Evolutionary conservation across 2,329 filamentous ascomycete species (phyloP), one percentile per base, ranked within the genome.

Genomic region (Diaporthe aspalathi): DNA sequence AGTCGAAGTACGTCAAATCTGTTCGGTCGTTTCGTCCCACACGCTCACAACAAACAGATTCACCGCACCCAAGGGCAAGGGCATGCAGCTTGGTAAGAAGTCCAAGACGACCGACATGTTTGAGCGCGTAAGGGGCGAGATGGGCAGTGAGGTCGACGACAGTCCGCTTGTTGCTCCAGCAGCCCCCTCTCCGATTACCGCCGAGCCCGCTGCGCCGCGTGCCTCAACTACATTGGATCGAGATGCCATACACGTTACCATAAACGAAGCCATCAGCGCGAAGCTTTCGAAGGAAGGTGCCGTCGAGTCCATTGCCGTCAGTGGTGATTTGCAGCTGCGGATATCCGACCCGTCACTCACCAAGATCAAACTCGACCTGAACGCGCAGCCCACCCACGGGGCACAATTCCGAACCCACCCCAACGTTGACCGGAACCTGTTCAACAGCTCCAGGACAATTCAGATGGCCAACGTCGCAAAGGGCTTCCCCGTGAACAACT

Each of bases 1-100:
- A 97, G 85, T 85, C 91, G 84, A 97, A 96, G 89, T 93, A 86
- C 74, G 90, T 79, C 14, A 12, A 38, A 16, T 35, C 43, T 11
- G 53, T 57, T 38, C 38, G 45, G 22, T 54, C 20, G 16, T 53
- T 12, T 6, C 20, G 16, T 20, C 24, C 32, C n/a, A 24, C 17
- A 14, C 73, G 74, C 77, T 82, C 75, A 81, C 73, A 67, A 20
- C 40, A 43, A 17, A 43, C 74, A 89, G 86, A 78, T 84, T 88
- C 65, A 80, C 89, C 78, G 89, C 93, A 65, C 89, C 92, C 72
- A 94, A 97, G 84, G 94, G 94, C 77, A 99, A 99, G 86, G 96
- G 96, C 76, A 99, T 99, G 97, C 95, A 98, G 83, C 87, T 99
- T 70, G 96, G 96, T 83, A 98, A 98, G 87, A 99, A 99, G 85